Percentiles rank a stretch among this genome's conserved stretches.
phyloP scores from a whole-genome alignment of 2,329 filamentous ascomycete genomes.

The Monascus ruber region DNA sequence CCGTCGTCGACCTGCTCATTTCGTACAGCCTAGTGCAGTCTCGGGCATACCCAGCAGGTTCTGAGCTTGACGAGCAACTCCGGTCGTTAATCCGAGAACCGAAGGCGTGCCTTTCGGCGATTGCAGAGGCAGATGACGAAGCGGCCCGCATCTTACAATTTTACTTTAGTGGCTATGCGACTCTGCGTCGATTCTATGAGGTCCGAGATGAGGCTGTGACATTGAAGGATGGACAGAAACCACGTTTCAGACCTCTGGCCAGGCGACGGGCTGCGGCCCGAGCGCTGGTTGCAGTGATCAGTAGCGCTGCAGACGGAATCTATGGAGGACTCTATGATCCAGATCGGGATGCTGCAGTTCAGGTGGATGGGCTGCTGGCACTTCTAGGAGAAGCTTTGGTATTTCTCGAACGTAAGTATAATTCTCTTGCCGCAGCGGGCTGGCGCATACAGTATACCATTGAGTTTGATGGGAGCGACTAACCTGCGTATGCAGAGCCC shows the following conservation, averaged over 20 bases:
- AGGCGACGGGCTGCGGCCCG: slow-evolving; percentile 59
- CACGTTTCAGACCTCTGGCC: slow-evolving; percentile 42
- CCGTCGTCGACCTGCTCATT: slow-evolving; percentile 76
- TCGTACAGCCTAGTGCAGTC: slow-evolving; percentile 81
- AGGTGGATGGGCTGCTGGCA: slow-evolving; percentile 74
- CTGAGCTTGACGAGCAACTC: slow-evolving; percentile 63
- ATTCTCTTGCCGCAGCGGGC: slow-evolving; percentile 2
- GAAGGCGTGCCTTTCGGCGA: slow-evolving; percentile 56
- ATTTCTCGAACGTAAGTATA: slow-evolving; percentile 51
- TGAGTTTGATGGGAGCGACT: background rate
- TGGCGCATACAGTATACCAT: background rate
- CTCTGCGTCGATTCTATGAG: slow-evolving; percentile 79
- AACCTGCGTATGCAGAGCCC: slow-evolving; percentile 30
- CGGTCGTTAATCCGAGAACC: slow-evolving; percentile 59
- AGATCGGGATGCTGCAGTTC: slow-evolving; percentile 67
- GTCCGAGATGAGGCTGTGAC: slow-evolving; percentile 60
- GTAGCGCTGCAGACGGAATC: slow-evolving; percentile 80
- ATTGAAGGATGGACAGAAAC: slow-evolving; percentile 25
- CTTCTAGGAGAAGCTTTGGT: slow-evolving; percentile 74
- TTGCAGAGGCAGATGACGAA: slow-evolving; percentile 64
- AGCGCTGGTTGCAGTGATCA: slow-evolving; percentile 70
- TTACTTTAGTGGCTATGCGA: slow-evolving; percentile 84
- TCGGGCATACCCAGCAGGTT: slow-evolving; percentile 59
- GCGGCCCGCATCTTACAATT: slow-evolving; percentile 74
- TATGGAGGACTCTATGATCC: slow-evolving; percentile 81